Base-by-base conservation (phyloP, 139 green algal genomes). In the Gonium pectorale region DNA sequence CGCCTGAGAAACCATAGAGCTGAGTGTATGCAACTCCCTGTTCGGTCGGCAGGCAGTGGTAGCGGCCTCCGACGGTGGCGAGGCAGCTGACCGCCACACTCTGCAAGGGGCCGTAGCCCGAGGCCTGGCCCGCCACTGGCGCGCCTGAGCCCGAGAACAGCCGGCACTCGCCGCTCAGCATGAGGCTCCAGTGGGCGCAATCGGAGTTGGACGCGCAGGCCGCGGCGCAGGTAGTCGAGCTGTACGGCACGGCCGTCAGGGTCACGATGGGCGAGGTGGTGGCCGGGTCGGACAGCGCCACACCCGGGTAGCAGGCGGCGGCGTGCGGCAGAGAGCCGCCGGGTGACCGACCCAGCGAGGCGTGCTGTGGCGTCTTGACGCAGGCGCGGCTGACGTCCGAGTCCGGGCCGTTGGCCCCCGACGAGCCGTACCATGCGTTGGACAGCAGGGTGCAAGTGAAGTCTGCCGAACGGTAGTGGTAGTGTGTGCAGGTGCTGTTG, bases 291-390 rank as follows among this genome's bases (percentile, higher is more conserved):
- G 35, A 38, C 15, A 73, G 38, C 33, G 64, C 67, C 3, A 73
- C 24, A 22, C 67, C 67, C 2, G 67, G 67, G 40, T 56, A 54
- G 37, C 38, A 73, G 38, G 29, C 38, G 21, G 67, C 8, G 21
- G 38, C 24, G 67, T 54, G 35, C 64, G 64, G 64, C 64, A 71
- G 64, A 3, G 11, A 11, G 35, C 64, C 64, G 64, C 19, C 21
- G 64, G 35, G 60, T 13, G 35, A 31, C 26, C 35, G 22, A 2
- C 9, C 64, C 35, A 71, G 35, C 35, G 35, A 19, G 35, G 67
- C 22, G 67, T 73, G 67, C 67, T 73, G 67, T 22, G 67, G 40
- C 67, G 67, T 73, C 67, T 73, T 73, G 67, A 73, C 21, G 67
- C 67, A 73, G 67, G 38, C 67, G 38, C 67, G 67, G 38, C 40